Conservation (phyloP, 345 rosid genomes). For the Moricandia moricandioides region DNA sequence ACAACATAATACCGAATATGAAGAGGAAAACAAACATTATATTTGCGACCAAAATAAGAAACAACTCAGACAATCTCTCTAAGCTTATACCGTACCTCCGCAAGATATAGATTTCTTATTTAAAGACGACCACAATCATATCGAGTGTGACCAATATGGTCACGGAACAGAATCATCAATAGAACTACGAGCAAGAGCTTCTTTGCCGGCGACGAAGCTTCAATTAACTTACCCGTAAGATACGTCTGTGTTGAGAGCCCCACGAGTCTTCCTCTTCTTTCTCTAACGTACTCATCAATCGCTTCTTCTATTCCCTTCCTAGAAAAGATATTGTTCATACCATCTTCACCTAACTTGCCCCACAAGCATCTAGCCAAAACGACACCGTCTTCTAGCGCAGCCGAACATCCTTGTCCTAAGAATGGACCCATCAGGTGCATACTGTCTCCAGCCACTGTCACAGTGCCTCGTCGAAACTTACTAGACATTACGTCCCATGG, state of each 20-base stretch:
- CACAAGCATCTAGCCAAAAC: constrained; percentile 52
- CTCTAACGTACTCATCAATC: constrained; percentile 39
- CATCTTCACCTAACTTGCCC: constrained; percentile 26
- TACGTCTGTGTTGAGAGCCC: constrained; percentile 46
- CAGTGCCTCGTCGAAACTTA: constrained; percentile 38
- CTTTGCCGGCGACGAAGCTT: constrained; percentile 19
- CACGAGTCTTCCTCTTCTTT: constrained; percentile 45
- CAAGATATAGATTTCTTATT: not conserved
- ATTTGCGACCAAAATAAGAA: not conserved
- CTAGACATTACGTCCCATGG: constrained; percentile 44
- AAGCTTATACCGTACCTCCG: not conserved
- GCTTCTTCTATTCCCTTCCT: constrained; percentile 16
- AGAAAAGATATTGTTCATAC: not conserved
- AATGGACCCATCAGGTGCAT: constrained; percentile 59
- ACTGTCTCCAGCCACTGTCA: constrained; percentile 53
- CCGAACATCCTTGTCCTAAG: constrained; percentile 51
- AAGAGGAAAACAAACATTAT: too few relatives aligned
- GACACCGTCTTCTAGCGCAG: constrained; percentile 49
- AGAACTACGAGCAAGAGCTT: constrained; percentile 23
- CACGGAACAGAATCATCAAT: constrained; percentile 35
- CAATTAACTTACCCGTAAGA: constrained; percentile 36
- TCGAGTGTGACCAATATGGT: constrained; percentile 32
- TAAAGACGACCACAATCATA: constrained; percentile 46
- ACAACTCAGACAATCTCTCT: not conserved
- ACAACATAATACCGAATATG: too few relatives aligned